Evolutionary conservation across 768 basidiomycete genomes (phyloP).

Genomic region (Strobilomyces dryophilus): DNA sequence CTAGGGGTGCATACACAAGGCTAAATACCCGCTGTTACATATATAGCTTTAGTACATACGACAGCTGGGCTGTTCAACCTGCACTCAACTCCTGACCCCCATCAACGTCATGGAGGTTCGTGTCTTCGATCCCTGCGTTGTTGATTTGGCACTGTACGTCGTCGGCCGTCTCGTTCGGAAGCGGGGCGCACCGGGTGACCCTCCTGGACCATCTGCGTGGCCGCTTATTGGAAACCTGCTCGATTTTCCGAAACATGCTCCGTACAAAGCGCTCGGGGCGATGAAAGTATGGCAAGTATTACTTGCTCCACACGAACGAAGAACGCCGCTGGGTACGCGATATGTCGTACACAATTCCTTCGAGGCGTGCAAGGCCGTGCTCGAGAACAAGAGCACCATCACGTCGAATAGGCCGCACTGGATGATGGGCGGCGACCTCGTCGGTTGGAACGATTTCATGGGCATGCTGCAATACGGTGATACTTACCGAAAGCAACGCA

Average conservation of each 20-base stretch:
- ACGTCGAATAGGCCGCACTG: slow-evolving; percentile 3
- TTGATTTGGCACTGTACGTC: not conserved
- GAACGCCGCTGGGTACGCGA: no score
- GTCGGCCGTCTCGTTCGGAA: not conserved
- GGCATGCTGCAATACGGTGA: slow-evolving; percentile 8
- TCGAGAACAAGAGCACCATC: slow-evolving; percentile 9
- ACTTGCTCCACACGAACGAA: no score
- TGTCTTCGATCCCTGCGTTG: not conserved
- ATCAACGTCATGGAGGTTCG: not conserved
- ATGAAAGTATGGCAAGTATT: not conserved
- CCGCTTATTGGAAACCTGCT: not conserved
- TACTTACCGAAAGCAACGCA: not conserved
- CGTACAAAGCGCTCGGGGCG: not conserved
- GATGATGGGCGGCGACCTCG: slow-evolving; percentile 13
- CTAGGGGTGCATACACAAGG: no score
- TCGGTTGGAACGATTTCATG: not conserved
- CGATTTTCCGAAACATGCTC: not conserved
- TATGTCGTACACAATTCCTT: slow-evolving; percentile 43
- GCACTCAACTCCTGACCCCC: no score
- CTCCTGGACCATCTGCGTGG: not conserved
- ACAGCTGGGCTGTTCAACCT: no score
- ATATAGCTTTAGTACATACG: no score
- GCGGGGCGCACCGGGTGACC: not conserved
- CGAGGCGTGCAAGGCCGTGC: slow-evolving; percentile 25
- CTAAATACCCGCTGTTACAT: no score